Base-by-base conservation (phyloP, 2,329 filamentous ascomycete species). In the Aureobasidium lini region DNA sequence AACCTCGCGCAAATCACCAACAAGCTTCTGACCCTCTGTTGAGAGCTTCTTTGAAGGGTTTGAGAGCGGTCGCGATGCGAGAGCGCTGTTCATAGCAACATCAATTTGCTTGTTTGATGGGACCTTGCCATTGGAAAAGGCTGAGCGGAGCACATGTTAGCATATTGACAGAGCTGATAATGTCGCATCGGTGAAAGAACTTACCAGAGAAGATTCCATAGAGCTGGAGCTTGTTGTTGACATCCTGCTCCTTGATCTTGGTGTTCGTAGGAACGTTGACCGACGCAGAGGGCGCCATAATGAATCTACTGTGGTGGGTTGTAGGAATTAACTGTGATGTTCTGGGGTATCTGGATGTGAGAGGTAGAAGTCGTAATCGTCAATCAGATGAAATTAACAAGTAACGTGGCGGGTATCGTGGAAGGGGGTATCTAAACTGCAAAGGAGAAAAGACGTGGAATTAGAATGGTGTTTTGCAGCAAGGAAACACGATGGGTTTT, bases 51-150 rank as follows among this genome's bases (percentile, higher is more conserved):
- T 77, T 0, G 89, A 87, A 6, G 92, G 91, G 28, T 76, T 83
- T 3, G 83, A 75, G 29, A 97, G 77, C 8, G 84, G 79, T 70
- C 82, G 85, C 65, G 88, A 92, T 36, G 80, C 79, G 53, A 96
- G 80, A 67, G 90, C 88, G 71, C 88, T 94, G 81, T 95, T 97
- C 71, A 99, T 76, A 31, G 94, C 92, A 50, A 96, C 81, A 77
- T 97, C 94, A 72, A 96, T 95, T 78, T 96, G 92, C 68, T 93
- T 89, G 75, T 96, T 96, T 68, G 92, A 95, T 63, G 93, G 93
- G 47, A 92, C 86, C 75, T 96, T 97, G 78, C 92, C 92, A 66
- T 85, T 83, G 70, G 88, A 81, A 74, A 97, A 96, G 56, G 91
- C 93, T 79, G 73, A 76, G 59, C 69, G 62, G 42, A 49, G 34